Conservation (phyloP, 208 protist species). For the Crithidia expoeki region DNA sequence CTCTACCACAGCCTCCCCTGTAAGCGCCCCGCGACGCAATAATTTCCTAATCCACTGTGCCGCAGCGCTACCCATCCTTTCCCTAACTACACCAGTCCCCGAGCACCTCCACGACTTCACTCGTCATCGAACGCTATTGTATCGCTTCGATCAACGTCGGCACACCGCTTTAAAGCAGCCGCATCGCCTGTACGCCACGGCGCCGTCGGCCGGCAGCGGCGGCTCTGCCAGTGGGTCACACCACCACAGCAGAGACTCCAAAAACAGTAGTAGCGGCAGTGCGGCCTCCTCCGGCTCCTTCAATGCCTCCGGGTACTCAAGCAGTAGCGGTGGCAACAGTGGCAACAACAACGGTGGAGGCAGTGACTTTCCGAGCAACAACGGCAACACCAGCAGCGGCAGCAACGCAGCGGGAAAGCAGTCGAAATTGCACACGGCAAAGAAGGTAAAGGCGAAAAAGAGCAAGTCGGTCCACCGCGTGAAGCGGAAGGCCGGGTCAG, state of each 20-base stretch:
- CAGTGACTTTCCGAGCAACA: neutral
- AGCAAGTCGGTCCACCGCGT: constrained; percentile 8
- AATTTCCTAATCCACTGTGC: too few relatives aligned
- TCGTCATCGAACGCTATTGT: too few relatives aligned
- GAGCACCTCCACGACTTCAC: too few relatives aligned
- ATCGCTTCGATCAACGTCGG: too few relatives aligned
- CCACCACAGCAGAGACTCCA: constrained; percentile 10
- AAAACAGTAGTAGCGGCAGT: neutral
- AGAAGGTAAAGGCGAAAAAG: constrained; percentile 15
- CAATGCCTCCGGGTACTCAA: neutral
- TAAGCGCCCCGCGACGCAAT: too few relatives aligned
- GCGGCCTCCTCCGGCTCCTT: neutral
- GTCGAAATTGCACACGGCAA: too few relatives aligned
- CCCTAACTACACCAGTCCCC: too few relatives aligned
- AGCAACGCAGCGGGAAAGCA: neutral
- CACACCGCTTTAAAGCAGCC: neutral
- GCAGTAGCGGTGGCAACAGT: neutral
- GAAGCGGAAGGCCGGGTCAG: constrained; percentile 24
- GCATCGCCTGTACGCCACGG: constrained; percentile 14
- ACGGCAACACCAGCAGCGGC: constrained; percentile 7
- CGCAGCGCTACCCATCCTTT: too few relatives aligned
- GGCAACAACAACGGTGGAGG: neutral
- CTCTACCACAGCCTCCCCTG: too few relatives aligned
- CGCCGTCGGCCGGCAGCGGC: constrained; percentile 1
- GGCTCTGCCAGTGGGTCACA: neutral